Conservation (phyloP, 345 rosid species). For the Draba incana region DNA sequence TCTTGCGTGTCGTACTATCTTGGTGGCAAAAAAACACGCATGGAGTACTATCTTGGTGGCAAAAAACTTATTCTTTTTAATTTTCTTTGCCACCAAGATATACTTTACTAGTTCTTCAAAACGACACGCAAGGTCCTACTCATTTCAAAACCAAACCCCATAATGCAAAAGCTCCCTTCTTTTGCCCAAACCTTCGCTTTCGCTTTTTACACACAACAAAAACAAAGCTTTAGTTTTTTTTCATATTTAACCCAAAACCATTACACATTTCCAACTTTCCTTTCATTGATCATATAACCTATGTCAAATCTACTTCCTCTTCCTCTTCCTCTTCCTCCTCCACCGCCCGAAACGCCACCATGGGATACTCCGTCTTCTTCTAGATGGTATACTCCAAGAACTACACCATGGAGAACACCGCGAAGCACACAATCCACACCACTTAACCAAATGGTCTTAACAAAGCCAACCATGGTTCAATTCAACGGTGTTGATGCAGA, state of each 20-base stretch:
- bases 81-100: conserved; percentile 50
- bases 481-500: conserved; percentile 38
- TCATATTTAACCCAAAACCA: conserved; percentile 38
- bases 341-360: conserved; percentile 41
- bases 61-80: too few relatives aligned
- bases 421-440: conserved; percentile 40
- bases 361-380: conserved; percentile 47
- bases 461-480: conserved; percentile 45
- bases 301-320: conserved; percentile 49
- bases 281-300: conserved; percentile 38
- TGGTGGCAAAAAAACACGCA: too few relatives aligned
- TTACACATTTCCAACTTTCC: conserved; percentile 38
- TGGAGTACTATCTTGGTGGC: too few relatives aligned
- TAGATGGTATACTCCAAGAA: conserved; percentile 45
- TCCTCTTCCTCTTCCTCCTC: conserved; percentile 41
- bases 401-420: conserved; percentile 46
- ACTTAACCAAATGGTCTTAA: conserved; percentile 44
- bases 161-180: conserved; percentile 38
- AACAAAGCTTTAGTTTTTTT: conserved; percentile 31
- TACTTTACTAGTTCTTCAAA: conserved; percentile 51
- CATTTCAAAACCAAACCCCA: conserved; percentile 42
- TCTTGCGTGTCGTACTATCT: too few relatives aligned
- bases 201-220: conserved; percentile 33
- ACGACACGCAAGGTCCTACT: conserved; percentile 63
- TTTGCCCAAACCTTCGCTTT: conserved; percentile 41